Conservation (phyloP, 441 rosid genomes). For the Brassica hybrid region DNA sequence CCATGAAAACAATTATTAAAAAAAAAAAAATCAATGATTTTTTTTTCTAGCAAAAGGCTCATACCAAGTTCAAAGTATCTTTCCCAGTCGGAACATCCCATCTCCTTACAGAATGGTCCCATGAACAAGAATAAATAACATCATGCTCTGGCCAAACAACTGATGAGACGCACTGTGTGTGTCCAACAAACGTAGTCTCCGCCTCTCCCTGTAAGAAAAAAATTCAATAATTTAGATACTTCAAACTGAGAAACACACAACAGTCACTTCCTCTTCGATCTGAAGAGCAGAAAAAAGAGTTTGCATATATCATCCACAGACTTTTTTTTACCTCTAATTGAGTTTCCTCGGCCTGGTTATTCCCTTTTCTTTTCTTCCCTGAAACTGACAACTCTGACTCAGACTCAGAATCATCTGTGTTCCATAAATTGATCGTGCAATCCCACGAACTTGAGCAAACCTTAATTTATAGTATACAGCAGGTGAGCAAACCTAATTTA, state of each 20-base stretch:
- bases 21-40: too few species aligned
- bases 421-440: conserved; percentile 84
- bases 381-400: conserved; percentile 51
- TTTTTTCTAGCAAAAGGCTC: conserved; percentile 20
- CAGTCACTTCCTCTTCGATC: conserved; percentile 3
- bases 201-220: conserved; percentile 69
- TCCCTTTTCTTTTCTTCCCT: conserved; percentile 85
- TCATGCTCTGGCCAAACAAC: conserved; percentile 83
- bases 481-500: conserved; percentile 50
- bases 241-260: conserved; percentile 3
- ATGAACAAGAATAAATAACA: conserved; percentile 85
- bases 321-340: conserved; percentile 68
- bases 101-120: conserved; percentile 89
- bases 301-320: conserved; percentile 3
- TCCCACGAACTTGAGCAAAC: conserved; percentile 96
- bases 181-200: conserved; percentile 78
- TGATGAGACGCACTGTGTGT: conserved; percentile 82
- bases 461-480: conserved; percentile 44
- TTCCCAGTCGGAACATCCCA: conserved; percentile 95
- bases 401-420: conserved; percentile 53
- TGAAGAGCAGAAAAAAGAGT: conserved; percentile 2
- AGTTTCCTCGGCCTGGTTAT: conserved; percentile 61
- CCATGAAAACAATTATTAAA: background rate
- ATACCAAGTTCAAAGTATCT: conserved; percentile 73
- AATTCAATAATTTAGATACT: conserved; percentile 25